Evolutionary conservation across 495 filamentous ascomycete species (phyloP), one percentile per base, ranked within the genome.

Genomic region (Aspergillus biplanus): DNA sequence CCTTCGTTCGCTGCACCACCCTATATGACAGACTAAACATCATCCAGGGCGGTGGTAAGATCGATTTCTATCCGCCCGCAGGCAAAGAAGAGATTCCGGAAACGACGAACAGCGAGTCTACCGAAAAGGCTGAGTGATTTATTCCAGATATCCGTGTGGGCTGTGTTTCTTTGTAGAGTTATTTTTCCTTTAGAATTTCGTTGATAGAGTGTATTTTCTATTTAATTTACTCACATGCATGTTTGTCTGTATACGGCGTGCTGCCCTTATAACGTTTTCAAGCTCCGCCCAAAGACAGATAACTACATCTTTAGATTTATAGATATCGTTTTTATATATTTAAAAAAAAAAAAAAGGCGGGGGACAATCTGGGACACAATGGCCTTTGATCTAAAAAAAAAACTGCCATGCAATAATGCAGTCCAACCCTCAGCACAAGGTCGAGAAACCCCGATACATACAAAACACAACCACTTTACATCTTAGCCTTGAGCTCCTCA

Each of bases 401-500:
- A 27, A 27, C 21, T 27, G 21, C 21, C 21, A 27, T 27, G 2
- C 21, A 27, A 27, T 2, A 27, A 27, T 27, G 39, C 39, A 12
- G 8, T 11, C 6, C 8, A 44, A 27, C 37, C 37, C 37, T 39
- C 37, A 39, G 11, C 39, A 15, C 39, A 4, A 44, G n/a, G 39
- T 12, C 5, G 11, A 44, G 39, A 44, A 11, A 27, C 21, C 21
- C 21, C 21, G 21, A 44, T 44, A 44, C 39, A 44, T 44, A 44
- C n/a, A 44, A 44, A 15, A 11, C 39, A 44, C 4, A 44, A 11
- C 39, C 56, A 49, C 11, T 67, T 86, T 84, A 97, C 82, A 99
- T 91, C 85, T 92, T 97, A 27, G 87, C 70, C 86, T 94, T 96
- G 68, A 99, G 77, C 58, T 94, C 89, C 75, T 92, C 92, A 62